Base-by-base conservation (phyloP, 2,329 filamentous ascomycete species). In the Myriosclerotinia scirpicola region DNA sequence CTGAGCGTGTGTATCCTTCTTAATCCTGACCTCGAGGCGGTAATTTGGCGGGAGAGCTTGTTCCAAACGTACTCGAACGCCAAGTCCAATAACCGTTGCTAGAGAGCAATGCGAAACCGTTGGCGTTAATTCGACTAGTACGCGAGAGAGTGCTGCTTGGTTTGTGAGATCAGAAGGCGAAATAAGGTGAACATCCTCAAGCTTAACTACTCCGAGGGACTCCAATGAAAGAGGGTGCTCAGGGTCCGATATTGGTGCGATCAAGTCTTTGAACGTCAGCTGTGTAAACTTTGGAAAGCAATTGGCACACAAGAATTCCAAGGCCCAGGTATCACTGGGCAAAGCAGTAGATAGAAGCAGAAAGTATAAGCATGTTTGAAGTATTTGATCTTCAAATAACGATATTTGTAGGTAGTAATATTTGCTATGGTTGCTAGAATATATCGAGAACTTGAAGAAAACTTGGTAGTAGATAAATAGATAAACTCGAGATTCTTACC, bases 21-120 rank as follows among this genome's bases (percentile, higher is more conserved):
- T 97, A 78, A 97, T 96, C 73, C 89, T 87, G 55, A 98, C 92
- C 78, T 98, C 93, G 61, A 98, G 85, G 48, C 95, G 87, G 78
- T 95, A 99, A 74, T 94, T 91, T 44, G 95, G 91, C 3, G 95
- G 95, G 67, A 99, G 83, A 14, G 91, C 90, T 77, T 96, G 90
- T 80, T 98, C 93, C 34, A 99, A 84, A 34, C 95, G 87, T 53
- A 97, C 93, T 54, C 95, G 87, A 30, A 99, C 92, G 17, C 93
- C 95, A 20, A 99, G 84, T 0, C 95, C 95, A 74, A 99, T 97
- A 68, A 99, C 93, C 0, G 95, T 99, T 42, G 95, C 95, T 52
- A 99, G 85, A 61, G 92, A 96, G 81, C 95, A 99, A 79, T 98
- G 95, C 20, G 94, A 96, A 75, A 98, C 95, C 36, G 95, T 99